phyloP scores from a whole-genome alignment of 2,329 filamentous ascomycete genomes.

The Pseudofabraea citricarpa region DNA sequence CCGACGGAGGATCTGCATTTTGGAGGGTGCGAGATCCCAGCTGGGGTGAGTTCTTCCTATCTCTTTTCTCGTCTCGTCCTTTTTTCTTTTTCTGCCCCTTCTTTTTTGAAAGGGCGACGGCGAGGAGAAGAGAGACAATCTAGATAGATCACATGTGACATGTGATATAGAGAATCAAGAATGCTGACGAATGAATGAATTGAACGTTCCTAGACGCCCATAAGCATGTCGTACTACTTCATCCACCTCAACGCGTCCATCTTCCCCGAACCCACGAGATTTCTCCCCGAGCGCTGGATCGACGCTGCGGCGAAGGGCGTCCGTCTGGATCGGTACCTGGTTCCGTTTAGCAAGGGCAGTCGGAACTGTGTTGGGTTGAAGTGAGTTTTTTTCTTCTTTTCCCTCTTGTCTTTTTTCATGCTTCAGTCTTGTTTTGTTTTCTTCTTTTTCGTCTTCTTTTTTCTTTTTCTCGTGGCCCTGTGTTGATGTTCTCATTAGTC shows the following conservation, averaged over 20 bases:
- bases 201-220: not conserved
- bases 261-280: conserved; percentile 17
- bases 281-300: conserved; percentile 33
- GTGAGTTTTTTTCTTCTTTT: conserved; percentile 24
- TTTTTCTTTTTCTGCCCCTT: too few species aligned
- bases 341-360: conserved; percentile 4
- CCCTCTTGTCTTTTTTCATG: too few species aligned
- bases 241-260: conserved; percentile 25
- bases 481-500: conserved; percentile 29
- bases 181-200: too few species aligned
- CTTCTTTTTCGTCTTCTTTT: too few species aligned
- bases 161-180: too few species aligned
- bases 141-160: too few species aligned
- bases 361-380: conserved; percentile 4
- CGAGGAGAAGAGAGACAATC: too few species aligned
- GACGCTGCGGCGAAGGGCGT: not conserved
- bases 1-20: conserved; percentile 5
- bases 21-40: conserved; percentile 9
- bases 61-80: too few species aligned
- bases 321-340: conserved; percentile 2
- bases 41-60: conserved; percentile 13
- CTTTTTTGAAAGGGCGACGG: too few species aligned
- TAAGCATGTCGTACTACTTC: conserved; percentile 4
- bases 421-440: too few species aligned
- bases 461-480: conserved; percentile 32